These are phyloP conservation scores for Magnolia officinalis DNA, from an alignment of 164 flowering plant species.

Conservation along the genomic window DNA sequence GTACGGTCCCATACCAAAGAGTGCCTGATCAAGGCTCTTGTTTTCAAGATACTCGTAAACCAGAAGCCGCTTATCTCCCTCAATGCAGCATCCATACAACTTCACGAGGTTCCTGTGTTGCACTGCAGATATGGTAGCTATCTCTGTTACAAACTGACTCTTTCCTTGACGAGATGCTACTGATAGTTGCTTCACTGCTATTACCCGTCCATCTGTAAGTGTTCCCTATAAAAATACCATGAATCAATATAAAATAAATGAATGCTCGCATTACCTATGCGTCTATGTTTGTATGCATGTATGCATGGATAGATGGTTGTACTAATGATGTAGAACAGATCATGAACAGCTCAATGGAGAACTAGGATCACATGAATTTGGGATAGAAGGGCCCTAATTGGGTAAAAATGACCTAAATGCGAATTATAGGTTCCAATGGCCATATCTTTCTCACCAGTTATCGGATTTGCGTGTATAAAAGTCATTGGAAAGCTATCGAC, in stretches of 20 bases:
- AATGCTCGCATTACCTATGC: not conserved
- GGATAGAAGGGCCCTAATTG: too few species aligned
- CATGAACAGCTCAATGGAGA: too few species aligned
- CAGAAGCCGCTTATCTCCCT: slow-evolving; percentile 49
- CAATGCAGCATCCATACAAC: slow-evolving; percentile 63
- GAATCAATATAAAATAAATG: too few species aligned
- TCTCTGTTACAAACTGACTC: slow-evolving; percentile 52
- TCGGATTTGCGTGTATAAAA: too few species aligned
- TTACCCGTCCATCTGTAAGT: slow-evolving; percentile 41
- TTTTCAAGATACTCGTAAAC: slow-evolving; percentile 68
- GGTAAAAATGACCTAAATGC: too few species aligned
- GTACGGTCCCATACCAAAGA: slow-evolving; percentile 37
- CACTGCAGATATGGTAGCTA: slow-evolving; percentile 38
- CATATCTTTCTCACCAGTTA: too few species aligned
- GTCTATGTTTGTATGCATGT: not conserved
- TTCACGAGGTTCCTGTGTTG: slow-evolving; percentile 52
- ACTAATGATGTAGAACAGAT: not conserved
- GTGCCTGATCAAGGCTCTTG: slow-evolving; percentile 64
- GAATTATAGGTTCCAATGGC: too few species aligned
- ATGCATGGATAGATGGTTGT: not conserved
- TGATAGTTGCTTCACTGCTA: slow-evolving; percentile 60
- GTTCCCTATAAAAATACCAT: slow-evolving; percentile 29
- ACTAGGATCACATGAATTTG: too few species aligned
- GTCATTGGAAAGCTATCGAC: too few species aligned
- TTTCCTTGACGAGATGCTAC: slow-evolving; percentile 52